Conservation (phyloP, 2,329 filamentous ascomycete genomes). For the Trichoderma harzianum region DNA sequence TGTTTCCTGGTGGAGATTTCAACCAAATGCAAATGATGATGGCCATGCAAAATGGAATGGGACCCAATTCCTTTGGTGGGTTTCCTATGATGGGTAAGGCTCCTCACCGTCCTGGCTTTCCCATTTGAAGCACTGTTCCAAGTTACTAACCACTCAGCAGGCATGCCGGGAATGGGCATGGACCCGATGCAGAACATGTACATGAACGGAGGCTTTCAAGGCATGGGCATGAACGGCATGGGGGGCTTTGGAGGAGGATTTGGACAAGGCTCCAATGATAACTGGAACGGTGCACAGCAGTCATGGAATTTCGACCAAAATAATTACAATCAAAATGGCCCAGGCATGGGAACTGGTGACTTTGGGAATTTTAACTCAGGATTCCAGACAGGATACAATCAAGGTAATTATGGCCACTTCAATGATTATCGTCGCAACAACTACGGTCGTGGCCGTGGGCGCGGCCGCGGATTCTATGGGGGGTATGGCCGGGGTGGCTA, state of each 20-base stretch:
- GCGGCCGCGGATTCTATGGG: constrained; percentile 60
- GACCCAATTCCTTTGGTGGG: constrained; percentile 50
- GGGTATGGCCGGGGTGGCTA: constrained; percentile 56
- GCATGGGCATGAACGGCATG: constrained; percentile 77
- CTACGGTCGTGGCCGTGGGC: constrained; percentile 64
- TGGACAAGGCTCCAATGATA: constrained; percentile 65
- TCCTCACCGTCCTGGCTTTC: not conserved
- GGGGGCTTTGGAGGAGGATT: constrained; percentile 66
- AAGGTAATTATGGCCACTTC: constrained; percentile 80
- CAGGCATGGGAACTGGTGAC: constrained; percentile 76
- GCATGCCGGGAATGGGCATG: constrained; percentile 82
- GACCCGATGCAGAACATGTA: constrained; percentile 74
- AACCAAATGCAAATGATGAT: constrained; percentile 80
- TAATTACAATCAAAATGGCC: constrained; percentile 86
- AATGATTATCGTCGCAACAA: constrained; percentile 73
- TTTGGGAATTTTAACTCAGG: constrained; percentile 76
- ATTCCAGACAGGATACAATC: constrained; percentile 74
- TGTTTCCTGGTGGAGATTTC: constrained; percentile 60
- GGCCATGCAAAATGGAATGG: constrained; percentile 69
- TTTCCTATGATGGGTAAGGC: constrained; percentile 85
- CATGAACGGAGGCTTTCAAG: constrained; percentile 76
- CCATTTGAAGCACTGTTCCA: not conserved
- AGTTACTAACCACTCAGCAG: constrained; percentile 42
- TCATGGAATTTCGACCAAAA: constrained; percentile 82
- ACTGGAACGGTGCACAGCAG: constrained; percentile 78